Evolutionary conservation across 805 yeast genomes (phyloP), one percentile per base, ranked within the genome.

Genomic region (Lachancea sp.): DNA sequence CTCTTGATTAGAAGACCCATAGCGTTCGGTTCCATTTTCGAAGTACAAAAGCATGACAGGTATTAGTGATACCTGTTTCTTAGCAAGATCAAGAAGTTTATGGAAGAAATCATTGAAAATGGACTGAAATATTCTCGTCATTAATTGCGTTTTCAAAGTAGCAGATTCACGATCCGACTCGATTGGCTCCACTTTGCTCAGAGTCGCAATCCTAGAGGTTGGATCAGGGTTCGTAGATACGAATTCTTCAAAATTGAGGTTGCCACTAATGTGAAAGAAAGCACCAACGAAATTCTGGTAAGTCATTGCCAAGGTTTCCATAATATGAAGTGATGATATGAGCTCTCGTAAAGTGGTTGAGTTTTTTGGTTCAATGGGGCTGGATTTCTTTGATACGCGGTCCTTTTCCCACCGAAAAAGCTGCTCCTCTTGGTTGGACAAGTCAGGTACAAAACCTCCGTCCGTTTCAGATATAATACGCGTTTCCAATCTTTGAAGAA

Each of bases 1-100:
- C 47, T 84, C 95, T 53, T 81, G 88, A 55, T 76, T 74, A 1
- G 80, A 67, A 7, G 74, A 62, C 8, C 71, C 71, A 15, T 68
- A 54, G 8, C 50, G 54, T 18, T 50, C 51, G 5, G 64, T 58
- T 19, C 60, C 50, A 6, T 47, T 41, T 43, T 77, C 80, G 8
- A 77, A 48, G 28, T 67, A 56, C 1, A 68, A 50, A 34, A 72
- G 45, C 1, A 75, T 49, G 3, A 67, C 60, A 1, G 80, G 76
- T 12, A 65, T 58, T 23, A 69, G 66, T 8, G 71, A 54, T 28
- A 64, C 62, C 28, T 67, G 64, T 12, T 55, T 49, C 59, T 71
- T 55, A 46, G 58, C 52, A 2, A 77, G 61, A 8, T 56, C 51
- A 20, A 54, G 43, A 16, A 68, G 41, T 12, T 43, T 51, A 16